Evolutionary conservation across 768 basidiomycete genomes (phyloP).

Genomic region (Boletellus ananas): DNA sequence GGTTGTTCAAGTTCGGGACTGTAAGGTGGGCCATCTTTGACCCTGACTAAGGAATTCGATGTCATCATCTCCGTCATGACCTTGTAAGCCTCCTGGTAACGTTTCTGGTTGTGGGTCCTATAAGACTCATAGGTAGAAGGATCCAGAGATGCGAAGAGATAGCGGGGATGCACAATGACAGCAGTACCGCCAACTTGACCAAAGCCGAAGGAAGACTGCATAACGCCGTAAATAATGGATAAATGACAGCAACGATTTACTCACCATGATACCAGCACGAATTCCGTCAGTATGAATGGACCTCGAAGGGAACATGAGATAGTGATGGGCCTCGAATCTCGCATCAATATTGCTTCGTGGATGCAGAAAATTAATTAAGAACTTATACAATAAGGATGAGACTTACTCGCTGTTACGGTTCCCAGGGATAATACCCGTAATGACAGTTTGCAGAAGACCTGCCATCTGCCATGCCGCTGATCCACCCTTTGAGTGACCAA

Average conservation of each 20-base stretch:
- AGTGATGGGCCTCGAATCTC: slow-evolving; percentile 82
- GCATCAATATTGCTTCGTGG: slow-evolving; percentile 81
- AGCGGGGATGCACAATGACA: slow-evolving; percentile 85
- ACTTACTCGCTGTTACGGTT: slow-evolving; percentile 96
- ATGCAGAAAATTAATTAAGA: background rate
- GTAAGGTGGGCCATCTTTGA: slow-evolving; percentile 94
- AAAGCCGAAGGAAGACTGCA: slow-evolving; percentile 91
- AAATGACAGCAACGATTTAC: slow-evolving; percentile 18
- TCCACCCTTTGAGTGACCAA: slow-evolving; percentile 97
- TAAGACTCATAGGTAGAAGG: slow-evolving; percentile 78
- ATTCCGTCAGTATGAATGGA: slow-evolving; percentile 93
- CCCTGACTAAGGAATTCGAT: slow-evolving; percentile 85
- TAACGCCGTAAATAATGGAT: background rate
- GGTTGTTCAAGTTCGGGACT: slow-evolving; percentile 77
- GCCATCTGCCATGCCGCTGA: slow-evolving; percentile 98
- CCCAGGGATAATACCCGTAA: slow-evolving; percentile 85
- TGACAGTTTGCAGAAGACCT: slow-evolving; percentile 83
- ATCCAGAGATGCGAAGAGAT: slow-evolving; percentile 81
- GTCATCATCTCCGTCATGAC: slow-evolving; percentile 97
- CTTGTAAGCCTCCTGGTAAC: slow-evolving; percentile 74
- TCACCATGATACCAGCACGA: slow-evolving; percentile 79
- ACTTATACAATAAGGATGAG: background rate
- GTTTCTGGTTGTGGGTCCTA: slow-evolving; percentile 59
- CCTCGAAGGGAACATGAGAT: slow-evolving; percentile 97
- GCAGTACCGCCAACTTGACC: slow-evolving; percentile 97